Evolutionary conservation across 257 asterid species (phyloP).

Genomic region (Leptodermis oblonga): DNA sequence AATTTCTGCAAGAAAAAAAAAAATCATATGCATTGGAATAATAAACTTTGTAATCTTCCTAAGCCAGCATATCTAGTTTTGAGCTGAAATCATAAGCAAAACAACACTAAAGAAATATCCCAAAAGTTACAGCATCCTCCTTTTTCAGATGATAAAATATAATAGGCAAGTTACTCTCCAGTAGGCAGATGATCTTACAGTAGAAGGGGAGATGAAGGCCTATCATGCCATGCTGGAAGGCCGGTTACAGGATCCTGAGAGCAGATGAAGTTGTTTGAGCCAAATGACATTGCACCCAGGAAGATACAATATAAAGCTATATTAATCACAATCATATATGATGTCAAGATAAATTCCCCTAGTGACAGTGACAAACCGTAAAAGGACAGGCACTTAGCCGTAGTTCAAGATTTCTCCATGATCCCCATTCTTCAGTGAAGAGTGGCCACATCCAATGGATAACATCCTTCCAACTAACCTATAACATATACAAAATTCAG

Average conservation of each 20-base stretch:
- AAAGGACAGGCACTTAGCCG: constrained; percentile 77
- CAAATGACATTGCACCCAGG: constrained; percentile 17
- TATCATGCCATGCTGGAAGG: constrained; percentile 85
- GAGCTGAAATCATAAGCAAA: too few relatives aligned
- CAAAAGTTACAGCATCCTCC: background rate
- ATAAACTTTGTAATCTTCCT: too few relatives aligned
- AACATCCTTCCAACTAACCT: constrained; percentile 93
- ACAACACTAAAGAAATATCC: background rate
- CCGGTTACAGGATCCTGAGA: constrained; percentile 94
- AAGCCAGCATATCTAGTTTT: too few relatives aligned
- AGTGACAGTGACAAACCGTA: constrained; percentile 52
- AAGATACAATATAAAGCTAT: constrained; percentile 9
- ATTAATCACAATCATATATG: constrained; percentile 16
- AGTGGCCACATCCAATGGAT: constrained; percentile 99
- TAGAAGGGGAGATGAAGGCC: constrained; percentile 72
- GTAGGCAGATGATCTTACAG: constrained; percentile 52
- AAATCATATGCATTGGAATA: background rate
- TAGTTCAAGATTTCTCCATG: constrained; percentile 83
- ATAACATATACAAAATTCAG: constrained; percentile 12
- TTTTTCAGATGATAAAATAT: background rate
- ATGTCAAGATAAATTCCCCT: constrained; percentile 21
- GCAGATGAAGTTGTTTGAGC: constrained; percentile 26
- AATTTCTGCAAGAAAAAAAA: background rate
- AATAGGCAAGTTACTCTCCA: constrained; percentile 10
- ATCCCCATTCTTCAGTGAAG: constrained; percentile 86